phyloP scores from a whole-genome alignment of 129 eudicot species.

The Artemisia tridentata region DNA sequence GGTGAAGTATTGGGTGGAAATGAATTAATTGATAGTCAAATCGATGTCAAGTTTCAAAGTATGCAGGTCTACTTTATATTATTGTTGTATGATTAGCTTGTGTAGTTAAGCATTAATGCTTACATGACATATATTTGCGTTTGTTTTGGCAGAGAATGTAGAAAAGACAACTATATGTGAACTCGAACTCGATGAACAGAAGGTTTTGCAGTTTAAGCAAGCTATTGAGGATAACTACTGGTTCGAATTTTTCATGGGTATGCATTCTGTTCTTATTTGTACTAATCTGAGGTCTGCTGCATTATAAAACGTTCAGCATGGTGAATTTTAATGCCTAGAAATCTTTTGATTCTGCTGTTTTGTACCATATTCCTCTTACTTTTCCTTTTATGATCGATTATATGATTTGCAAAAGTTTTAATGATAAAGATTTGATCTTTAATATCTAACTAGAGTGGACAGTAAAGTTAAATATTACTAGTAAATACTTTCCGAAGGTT shows the following conservation, averaged over 20 bases:
- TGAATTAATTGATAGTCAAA: constrained; percentile 81
- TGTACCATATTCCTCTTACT: background rate
- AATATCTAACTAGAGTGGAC: no score
- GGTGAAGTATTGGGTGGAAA: constrained; percentile 95
- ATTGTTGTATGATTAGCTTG: constrained; percentile 5
- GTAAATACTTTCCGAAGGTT: no score
- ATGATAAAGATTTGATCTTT: no score
- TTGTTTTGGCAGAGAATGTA: constrained; percentile 57
- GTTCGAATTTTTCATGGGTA: constrained; percentile 97
- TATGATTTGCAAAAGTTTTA: no score
- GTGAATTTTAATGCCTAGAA: background rate
- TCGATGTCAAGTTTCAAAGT: constrained; percentile 72
- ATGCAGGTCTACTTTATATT: constrained; percentile 26
- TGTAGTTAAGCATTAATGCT: constrained; percentile 6
- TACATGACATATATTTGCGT: constrained; percentile 15
- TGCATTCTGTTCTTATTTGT: constrained; percentile 22
- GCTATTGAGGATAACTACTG: constrained; percentile 87
- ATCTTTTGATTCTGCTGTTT: background rate
- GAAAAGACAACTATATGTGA: constrained; percentile 63
- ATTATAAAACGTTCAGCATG: background rate
- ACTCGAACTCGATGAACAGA: constrained; percentile 74
- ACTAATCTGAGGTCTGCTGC: background rate
- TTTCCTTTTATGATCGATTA: background rate
- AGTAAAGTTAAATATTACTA: no score
- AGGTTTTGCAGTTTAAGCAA: constrained; percentile 70